Evolutionary conservation across 495 filamentous ascomycete species (phyloP).

Genomic region (Venustampulla echinocandica): DNA sequence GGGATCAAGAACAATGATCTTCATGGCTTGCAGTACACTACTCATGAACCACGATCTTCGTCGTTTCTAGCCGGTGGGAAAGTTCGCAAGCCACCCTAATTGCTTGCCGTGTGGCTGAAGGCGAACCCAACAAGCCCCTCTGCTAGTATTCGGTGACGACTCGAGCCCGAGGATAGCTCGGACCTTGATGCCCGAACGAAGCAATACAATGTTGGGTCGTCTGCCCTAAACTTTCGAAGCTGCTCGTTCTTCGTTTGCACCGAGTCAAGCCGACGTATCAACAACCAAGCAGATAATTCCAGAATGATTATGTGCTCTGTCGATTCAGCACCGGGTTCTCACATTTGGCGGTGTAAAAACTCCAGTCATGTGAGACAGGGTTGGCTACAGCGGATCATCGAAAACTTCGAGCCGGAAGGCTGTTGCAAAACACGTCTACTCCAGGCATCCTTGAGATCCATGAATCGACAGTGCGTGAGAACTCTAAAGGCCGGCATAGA

Average conservation of each 20-base stretch:
- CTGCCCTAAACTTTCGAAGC: too few species aligned
- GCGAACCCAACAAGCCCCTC: conserved; percentile 1
- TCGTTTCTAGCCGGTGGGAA: conserved; percentile 5
- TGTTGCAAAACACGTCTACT: background rate
- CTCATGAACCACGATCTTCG: conserved; percentile 25
- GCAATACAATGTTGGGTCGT: conserved; percentile 21
- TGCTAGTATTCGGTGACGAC: background rate
- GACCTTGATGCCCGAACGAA: conserved; percentile 22
- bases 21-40: conserved; percentile 24
- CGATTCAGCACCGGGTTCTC: conserved; percentile 5
- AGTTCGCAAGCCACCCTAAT: conserved; percentile 11
- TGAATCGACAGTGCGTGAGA: background rate
- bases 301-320: background rate
- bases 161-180: conserved; percentile 1
- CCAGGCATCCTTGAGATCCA: conserved; percentile 9
- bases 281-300: conserved; percentile 1
- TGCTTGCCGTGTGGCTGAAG: conserved; percentile 9
- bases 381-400: background rate
- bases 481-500: background rate
- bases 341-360: conserved; percentile 21
- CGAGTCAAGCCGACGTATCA: background rate
- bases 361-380: conserved; percentile 14
- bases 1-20: conserved; percentile 23
- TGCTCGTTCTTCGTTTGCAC: conserved; percentile 24
- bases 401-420: conserved; percentile 8